phyloP scores from a whole-genome alignment of 1,284 basidiomycete genomes.

The Fereydounia khargensis region DNA sequence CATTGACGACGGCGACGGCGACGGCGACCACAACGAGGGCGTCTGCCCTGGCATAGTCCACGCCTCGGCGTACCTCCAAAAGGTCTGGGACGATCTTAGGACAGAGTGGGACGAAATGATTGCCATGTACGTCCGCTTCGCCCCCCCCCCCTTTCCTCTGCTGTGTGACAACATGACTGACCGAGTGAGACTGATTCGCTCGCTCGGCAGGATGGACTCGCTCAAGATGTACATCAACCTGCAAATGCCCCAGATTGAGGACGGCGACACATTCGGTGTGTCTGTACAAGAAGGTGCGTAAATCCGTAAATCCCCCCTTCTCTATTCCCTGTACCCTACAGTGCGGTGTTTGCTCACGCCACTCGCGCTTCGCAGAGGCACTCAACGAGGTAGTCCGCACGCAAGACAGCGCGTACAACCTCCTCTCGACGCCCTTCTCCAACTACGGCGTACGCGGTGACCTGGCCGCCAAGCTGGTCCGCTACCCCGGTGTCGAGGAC shows the following conservation, averaged over 20 bases:
- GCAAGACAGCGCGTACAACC: slow-evolving; percentile 30
- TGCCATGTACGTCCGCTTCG: slow-evolving; percentile 1
- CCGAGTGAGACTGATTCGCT: too few species aligned
- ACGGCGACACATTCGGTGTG: slow-evolving; percentile 36
- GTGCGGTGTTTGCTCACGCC: too few species aligned
- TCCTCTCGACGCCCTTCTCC: slow-evolving; percentile 25
- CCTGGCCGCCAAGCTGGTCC: slow-evolving; percentile 25
- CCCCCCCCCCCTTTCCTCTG: not conserved
- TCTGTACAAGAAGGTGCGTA: slow-evolving; percentile 35
- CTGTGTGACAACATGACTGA: too few species aligned
- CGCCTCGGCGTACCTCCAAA: slow-evolving; percentile 10
- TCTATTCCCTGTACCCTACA: too few species aligned
- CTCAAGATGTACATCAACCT: slow-evolving; percentile 43
- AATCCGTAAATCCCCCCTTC: too few species aligned
- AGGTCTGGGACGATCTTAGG: slow-evolving; percentile 16
- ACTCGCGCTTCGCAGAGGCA: too few species aligned
- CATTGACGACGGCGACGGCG: not conserved
- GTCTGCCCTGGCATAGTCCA: slow-evolving; percentile 21
- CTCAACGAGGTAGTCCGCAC: slow-evolving; percentile 32
- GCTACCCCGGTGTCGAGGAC: slow-evolving; percentile 23
- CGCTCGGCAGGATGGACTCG: slow-evolving; percentile 12
- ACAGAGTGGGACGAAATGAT: slow-evolving; percentile 30
- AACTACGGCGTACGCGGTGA: slow-evolving; percentile 19
- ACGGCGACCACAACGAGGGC: not conserved
- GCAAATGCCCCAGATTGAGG: slow-evolving; percentile 36